A percentile compares a stretch with the other conserved stretches of the same genome.
phyloP scores from a whole-genome alignment of 371 early-diverging fungal species.

The Syncephalastrum racemosum region DNA sequence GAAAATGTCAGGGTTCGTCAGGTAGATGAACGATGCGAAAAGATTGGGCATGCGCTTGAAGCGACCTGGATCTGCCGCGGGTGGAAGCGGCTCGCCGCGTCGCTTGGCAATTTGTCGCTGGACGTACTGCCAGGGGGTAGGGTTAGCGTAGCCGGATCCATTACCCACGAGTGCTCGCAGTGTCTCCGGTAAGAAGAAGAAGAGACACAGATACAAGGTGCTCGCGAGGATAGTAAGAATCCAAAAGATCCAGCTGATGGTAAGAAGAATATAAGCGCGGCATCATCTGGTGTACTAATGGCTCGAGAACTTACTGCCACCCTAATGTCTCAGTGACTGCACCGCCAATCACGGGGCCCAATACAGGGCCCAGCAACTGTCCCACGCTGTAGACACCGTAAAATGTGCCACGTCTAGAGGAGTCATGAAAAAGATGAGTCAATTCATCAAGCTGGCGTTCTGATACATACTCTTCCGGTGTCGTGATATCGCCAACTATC shows the following conservation, averaged over 20 bases:
- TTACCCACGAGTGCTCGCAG: constrained; percentile 43
- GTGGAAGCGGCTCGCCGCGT: neutral
- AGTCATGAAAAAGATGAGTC: constrained; percentile 1
- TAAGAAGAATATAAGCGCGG: constrained; percentile 12
- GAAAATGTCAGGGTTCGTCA: constrained; percentile 15
- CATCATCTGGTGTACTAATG: constrained; percentile 11
- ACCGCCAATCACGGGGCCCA: constrained; percentile 62
- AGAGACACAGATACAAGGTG: constrained; percentile 33
- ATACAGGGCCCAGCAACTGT: constrained; percentile 23
- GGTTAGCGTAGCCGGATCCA: constrained; percentile 27
- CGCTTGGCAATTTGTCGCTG: neutral
- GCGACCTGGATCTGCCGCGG: neutral
- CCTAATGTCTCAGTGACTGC: constrained; percentile 59
- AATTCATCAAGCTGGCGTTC: neutral
- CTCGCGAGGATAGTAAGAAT: constrained; percentile 46
- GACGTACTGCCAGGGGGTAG: constrained; percentile 26
- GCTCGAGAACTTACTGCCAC: constrained; percentile 45
- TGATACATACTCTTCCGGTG: constrained; percentile 33
- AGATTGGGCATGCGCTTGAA: constrained; percentile 15
- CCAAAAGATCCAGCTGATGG: constrained; percentile 52
- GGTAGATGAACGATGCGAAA: constrained; percentile 13
- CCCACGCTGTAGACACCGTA: constrained; percentile 56
- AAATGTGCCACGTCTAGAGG: constrained; percentile 53
- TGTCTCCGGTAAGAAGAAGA: constrained; percentile 62
- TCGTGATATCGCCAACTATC: constrained; percentile 45